Evolutionary conservation across 768 basidiomycete species (phyloP).

Genomic region (Trametes meyenii): DNA sequence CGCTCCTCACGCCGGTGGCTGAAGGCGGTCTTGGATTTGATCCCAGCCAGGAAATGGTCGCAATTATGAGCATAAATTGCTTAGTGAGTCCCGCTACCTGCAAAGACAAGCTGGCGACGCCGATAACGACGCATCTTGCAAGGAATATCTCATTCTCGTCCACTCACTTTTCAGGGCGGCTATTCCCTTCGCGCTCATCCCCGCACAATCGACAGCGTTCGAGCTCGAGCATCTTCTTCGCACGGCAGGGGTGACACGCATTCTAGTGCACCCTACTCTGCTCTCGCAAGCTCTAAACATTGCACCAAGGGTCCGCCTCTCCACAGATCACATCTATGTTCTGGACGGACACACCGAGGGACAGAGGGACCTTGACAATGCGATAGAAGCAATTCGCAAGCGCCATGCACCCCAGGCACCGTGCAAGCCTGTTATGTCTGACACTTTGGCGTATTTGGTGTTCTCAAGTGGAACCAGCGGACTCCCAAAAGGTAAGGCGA

Average conservation of each 20-base stretch:
- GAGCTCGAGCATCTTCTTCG: conserved; percentile 57
- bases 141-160: conserved; percentile 59
- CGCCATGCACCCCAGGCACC: conserved; percentile 44
- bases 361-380: conserved; percentile 45
- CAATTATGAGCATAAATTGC: conserved; percentile 71
- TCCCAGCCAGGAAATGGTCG: conserved; percentile 62
- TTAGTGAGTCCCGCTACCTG: conserved; percentile 45
- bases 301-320: conserved; percentile 37
- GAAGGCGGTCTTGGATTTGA: conserved; percentile 61
- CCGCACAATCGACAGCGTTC: conserved; percentile 55
- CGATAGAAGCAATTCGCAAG: conserved; percentile 44
- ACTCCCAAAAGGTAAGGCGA: conserved; percentile 62
- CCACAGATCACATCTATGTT: conserved; percentile 49
- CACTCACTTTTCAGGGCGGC: conserved; percentile 52
- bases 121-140: background rate
- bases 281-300: conserved; percentile 45
- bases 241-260: conserved; percentile 48
- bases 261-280: conserved; percentile 56
- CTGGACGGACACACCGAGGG: conserved; percentile 47
- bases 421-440: conserved; percentile 47
- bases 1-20: conserved; percentile 42
- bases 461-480: conserved; percentile 84
- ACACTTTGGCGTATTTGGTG: conserved; percentile 68
- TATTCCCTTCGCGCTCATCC: conserved; percentile 56
- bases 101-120: background rate